Evolutionary conservation across 179 eudicot genomes (phyloP).

Genomic region (Beta lomatogona): DNA sequence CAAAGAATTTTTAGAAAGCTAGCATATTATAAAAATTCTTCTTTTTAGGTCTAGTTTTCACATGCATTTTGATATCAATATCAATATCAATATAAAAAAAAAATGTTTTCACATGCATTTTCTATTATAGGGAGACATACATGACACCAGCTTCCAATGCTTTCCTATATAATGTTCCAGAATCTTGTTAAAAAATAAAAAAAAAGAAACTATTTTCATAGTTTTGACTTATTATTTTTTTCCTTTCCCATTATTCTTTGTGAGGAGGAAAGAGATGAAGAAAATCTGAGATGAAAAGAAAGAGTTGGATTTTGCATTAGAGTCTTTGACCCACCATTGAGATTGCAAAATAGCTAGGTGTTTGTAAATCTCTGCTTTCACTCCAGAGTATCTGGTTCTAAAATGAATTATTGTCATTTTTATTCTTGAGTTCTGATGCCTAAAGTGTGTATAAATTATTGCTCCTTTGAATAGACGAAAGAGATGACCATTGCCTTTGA

Average conservation of each 20-base stretch:
- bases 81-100: background rate
- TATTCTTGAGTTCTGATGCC: conserved; percentile 28
- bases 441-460: conserved; percentile 32
- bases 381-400: conserved; percentile 48
- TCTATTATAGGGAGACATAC: background rate
- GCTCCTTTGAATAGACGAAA: conserved; percentile 22
- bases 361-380: conserved; percentile 21
- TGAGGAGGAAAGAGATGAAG: background rate
- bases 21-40: background rate
- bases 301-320: background rate
- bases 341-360: conserved; percentile 13
- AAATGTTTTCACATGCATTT: background rate
- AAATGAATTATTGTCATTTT: conserved; percentile 30
- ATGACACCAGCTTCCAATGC: background rate
- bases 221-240: background rate
- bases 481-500: conserved; percentile 13
- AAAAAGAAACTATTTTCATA: background rate
- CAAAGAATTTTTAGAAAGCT: conserved; percentile 11
- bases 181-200: background rate
- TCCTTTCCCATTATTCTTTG: background rate
- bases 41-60: background rate
- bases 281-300: background rate
- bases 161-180: background rate
- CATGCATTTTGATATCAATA: background rate
- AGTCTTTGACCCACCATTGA: conserved; percentile 18